A percentile compares a stretch with the other conserved stretches of the same genome.
Conservation (phyloP, 257 asterid species). For the Solanum etuberosum region DNA sequence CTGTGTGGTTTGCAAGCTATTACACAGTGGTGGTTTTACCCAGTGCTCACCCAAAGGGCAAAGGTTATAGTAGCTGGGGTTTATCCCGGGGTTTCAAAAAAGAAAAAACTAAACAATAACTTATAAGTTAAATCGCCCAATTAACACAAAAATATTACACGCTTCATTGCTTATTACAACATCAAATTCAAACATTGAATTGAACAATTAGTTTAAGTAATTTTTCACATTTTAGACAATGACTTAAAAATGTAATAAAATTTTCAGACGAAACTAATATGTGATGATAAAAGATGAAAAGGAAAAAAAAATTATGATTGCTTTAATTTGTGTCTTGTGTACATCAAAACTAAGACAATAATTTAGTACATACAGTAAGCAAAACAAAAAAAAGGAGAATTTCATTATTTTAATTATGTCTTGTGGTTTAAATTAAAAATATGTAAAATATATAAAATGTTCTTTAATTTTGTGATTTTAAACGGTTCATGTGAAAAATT, state of each 20-base stretch:
- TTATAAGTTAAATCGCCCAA: not conserved
- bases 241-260: not conserved
- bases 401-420: too few species aligned
- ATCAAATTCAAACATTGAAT: not conserved
- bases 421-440: too few species aligned
- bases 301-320: not conserved
- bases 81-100: too few species aligned
- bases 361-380: too few species aligned
- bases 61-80: too few species aligned
- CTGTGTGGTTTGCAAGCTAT: too few species aligned
- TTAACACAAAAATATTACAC: not conserved
- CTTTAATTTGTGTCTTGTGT: not conserved
- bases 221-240: not conserved
- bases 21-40: rapidly evolving
- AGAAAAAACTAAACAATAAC: not conserved
- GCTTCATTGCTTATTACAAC: not conserved
- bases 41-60: too few species aligned
- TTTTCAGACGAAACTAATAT: not conserved
- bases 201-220: not conserved
- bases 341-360: not conserved
- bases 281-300: not conserved
- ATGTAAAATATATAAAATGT: too few species aligned
- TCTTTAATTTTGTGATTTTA: too few species aligned
- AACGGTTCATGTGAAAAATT: not conserved
- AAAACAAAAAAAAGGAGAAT: not conserved